Base-by-base conservation (phyloP, 306 rosid species). In the Elaeagnus macrophylla region DNA sequence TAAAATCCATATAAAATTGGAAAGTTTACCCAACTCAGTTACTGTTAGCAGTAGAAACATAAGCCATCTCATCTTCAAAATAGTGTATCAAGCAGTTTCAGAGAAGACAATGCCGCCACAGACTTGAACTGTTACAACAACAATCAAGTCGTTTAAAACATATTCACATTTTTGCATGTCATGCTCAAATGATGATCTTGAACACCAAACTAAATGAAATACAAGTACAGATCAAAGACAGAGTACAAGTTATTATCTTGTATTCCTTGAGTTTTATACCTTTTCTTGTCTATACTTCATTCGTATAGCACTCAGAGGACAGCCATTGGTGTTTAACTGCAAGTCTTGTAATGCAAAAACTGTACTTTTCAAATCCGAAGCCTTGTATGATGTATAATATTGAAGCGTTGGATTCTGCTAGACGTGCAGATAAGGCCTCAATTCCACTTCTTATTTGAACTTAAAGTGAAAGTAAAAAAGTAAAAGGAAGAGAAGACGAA, bases 351-450 rank as follows among this genome's bases (percentile, higher is more conserved):
- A 56, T 42, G 96, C 94, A 67, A 88, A 51, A 66, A 84, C 79
- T 37, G 89, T 39, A 19, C 57, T 52, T 73, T 81, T 88, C 87
- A 87, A 65, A 72, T 88, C 95, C 16, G 82, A 74, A 14, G 95
- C 75, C 68, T 75, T 77, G 75, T 82, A 93, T 12, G 61, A 54
- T 46, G 96, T 65, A 60, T 87, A 84, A 67, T 88, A 73, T 68
- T 84, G 75, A 48, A 93, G 88, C 52, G 95, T 81, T 71, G 90
- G 74, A 77, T 81, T 88, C 99, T 93, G 90, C 59, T 37, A 49
- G 61, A 52, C 12, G 49, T 37, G 68, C 18, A 53, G 52, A 37
- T 5, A 53, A 15, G 37, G 48, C 71, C 51, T 72, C 12, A 62
- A 9, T 66, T 48, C 56, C 20, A 38, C 44, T 49, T 32, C 25